Evolutionary conservation across 768 basidiomycete species (phyloP).

Genomic region (Trametes coccinea): DNA sequence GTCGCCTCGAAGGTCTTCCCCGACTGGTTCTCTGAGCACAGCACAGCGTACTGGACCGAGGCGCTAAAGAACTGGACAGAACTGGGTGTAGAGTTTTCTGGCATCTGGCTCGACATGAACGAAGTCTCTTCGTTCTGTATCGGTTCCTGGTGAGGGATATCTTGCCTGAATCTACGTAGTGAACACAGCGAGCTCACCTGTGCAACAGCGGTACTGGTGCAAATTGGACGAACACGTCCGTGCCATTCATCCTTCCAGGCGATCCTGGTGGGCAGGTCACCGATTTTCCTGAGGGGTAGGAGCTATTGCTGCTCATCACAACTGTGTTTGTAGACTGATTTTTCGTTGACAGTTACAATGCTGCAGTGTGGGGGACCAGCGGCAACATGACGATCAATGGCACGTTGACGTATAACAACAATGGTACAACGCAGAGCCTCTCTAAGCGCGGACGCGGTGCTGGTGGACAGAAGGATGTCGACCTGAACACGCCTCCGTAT

Average conservation of each 20-base stretch:
- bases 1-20: conserved; percentile 46
- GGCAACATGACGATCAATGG: conserved; percentile 78
- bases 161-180: too few relatives aligned
- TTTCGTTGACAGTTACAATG: conserved; percentile 58
- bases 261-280: conserved; percentile 50
- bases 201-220: conserved; percentile 52
- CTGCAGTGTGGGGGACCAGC: conserved; percentile 60
- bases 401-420: conserved; percentile 51
- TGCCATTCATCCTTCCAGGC: conserved; percentile 60
- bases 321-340: neutral
- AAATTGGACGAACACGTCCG: conserved; percentile 52
- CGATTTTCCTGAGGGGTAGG: conserved; percentile 71
- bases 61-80: conserved; percentile 55
- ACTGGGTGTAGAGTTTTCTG: conserved; percentile 55
- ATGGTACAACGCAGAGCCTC: conserved; percentile 50
- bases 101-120: conserved; percentile 74
- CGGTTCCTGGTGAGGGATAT: conserved; percentile 48
- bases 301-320: neutral
- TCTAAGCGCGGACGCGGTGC: conserved; percentile 51
- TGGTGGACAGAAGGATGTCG: conserved; percentile 44
- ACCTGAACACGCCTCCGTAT: conserved; percentile 62
- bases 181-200: neutral
- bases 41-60: conserved; percentile 60
- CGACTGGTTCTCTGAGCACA: conserved; percentile 58
- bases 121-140: conserved; percentile 62